Evolutionary conservation across 768 basidiomycete genomes (phyloP).

Genomic region (Pisolithus marmoratus): DNA sequence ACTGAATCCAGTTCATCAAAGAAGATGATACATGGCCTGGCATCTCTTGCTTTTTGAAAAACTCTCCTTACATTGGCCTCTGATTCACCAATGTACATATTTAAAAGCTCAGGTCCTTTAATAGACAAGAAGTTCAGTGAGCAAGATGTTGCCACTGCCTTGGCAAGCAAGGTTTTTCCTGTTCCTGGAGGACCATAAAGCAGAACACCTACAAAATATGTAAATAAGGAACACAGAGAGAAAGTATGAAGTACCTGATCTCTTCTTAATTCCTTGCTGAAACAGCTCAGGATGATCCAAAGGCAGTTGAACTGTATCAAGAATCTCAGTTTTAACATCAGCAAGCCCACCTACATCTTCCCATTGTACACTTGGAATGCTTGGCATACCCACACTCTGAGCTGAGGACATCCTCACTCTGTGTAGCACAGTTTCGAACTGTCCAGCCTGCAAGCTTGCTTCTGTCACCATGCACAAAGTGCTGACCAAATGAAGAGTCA

Average conservation of each 20-base stretch:
- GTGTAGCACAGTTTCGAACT: constrained; percentile 69
- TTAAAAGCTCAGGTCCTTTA: constrained; percentile 91
- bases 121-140: constrained; percentile 96
- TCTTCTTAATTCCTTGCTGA: constrained; percentile 86
- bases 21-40: constrained; percentile 91
- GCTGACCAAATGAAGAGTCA: not conserved
- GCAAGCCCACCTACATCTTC: constrained; percentile 94
- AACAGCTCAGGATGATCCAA: constrained; percentile 89
- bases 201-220: constrained; percentile 57
- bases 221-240: not conserved
- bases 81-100: constrained; percentile 98
- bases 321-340: constrained; percentile 82
- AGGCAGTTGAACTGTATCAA: constrained; percentile 94
- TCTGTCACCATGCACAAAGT: constrained; percentile 5
- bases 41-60: constrained; percentile 88
- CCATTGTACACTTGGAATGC: constrained; percentile 93
- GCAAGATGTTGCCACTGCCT: constrained; percentile 94
- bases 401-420: constrained; percentile 75
- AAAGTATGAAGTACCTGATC: constrained; percentile 59
- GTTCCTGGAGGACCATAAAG: constrained; percentile 95
- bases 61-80: constrained; percentile 95
- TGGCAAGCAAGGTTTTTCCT: constrained; percentile 91
- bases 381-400: constrained; percentile 94
- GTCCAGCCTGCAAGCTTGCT: constrained; percentile 35
- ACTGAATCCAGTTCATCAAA: constrained; percentile 96